Evolutionary conservation across 768 basidiomycete genomes (phyloP).

Genomic region (Tephrocybe rancida): DNA sequence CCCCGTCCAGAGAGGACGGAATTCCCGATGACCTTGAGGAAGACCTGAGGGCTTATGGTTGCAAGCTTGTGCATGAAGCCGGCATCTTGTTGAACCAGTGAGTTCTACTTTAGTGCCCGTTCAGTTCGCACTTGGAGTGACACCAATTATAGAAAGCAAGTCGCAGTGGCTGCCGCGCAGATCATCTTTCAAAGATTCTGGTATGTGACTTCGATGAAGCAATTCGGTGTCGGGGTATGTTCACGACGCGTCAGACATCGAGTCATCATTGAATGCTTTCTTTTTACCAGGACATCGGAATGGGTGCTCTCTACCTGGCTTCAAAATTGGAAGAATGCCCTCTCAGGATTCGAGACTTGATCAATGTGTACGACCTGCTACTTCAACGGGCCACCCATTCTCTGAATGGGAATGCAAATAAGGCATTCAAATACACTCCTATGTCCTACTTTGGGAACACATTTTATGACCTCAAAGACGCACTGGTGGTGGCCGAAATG

Average conservation of each 20-base stretch:
- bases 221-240: conserved; percentile 90
- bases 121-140: conserved; percentile 5
- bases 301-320: conserved; percentile 86
- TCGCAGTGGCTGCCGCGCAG: conserved; percentile 95
- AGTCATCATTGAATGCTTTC: conserved; percentile 4
- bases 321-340: conserved; percentile 95
- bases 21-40: conserved; percentile 82
- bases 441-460: conserved; percentile 90
- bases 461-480: conserved; percentile 95
- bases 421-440: conserved; percentile 68
- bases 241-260: conserved; percentile 4
- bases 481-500: conserved; percentile 94
- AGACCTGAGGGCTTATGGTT: conserved; percentile 88
- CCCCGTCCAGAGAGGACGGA: conserved; percentile 83
- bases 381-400: conserved; percentile 71
- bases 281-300: conserved; percentile 70
- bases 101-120: conserved; percentile 24
- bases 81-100: conserved; percentile 91
- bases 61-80: conserved; percentile 94
- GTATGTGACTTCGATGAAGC: conserved; percentile 93
- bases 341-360: conserved; percentile 88
- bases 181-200: conserved; percentile 97
- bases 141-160: conserved; percentile 73
- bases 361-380: conserved; percentile 92
- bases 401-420: conserved; percentile 33